These are phyloP conservation scores for Boletales sp. DNA, from an alignment of 768 basidiomycete species.

Conservation along the genomic window DNA sequence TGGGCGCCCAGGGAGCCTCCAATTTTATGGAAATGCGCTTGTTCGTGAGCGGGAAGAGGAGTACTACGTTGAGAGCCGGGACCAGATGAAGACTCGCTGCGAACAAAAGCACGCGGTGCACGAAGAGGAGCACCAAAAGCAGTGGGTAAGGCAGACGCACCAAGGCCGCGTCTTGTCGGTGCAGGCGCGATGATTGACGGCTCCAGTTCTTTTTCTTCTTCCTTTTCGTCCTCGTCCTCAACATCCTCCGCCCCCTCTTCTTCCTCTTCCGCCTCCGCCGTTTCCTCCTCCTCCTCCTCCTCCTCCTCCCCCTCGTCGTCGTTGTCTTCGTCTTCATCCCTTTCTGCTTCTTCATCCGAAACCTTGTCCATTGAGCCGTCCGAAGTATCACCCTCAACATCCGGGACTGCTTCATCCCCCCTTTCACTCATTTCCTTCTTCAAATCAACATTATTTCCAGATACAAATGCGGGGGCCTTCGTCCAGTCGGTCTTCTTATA, in stretches of 20 bases:
- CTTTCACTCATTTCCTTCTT: conserved; percentile 41
- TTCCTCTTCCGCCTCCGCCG: conserved; percentile 20
- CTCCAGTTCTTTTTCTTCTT: conserved; percentile 27
- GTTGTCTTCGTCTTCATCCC: neutral
- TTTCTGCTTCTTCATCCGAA: conserved; percentile 34
- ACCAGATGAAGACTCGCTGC: conserved; percentile 41
- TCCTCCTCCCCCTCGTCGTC: conserved; percentile 21
- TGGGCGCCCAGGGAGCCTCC: conserved; percentile 78
- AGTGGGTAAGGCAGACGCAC: conserved; percentile 33
- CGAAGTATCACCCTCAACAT: conserved; percentile 31
- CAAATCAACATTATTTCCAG: conserved; percentile 43
- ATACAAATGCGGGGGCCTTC: conserved; percentile 73
- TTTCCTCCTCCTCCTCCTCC: conserved; percentile 8
- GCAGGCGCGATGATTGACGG: conserved; percentile 28
- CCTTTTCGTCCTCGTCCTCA: neutral
- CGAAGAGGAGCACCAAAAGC: conserved; percentile 38
- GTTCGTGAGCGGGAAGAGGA: conserved; percentile 61
- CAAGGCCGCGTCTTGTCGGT: conserved; percentile 17
- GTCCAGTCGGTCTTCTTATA: conserved; percentile 61
- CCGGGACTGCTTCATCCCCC: conserved; percentile 34
- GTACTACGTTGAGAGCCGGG: conserved; percentile 41
- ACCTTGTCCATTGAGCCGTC: conserved; percentile 32
- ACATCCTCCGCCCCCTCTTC: conserved; percentile 18
- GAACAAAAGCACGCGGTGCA: conserved; percentile 52
- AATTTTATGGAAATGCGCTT: conserved; percentile 80